Evolutionary conservation across 306 rosid species (phyloP), one percentile per base, ranked within the genome.

Genomic region (Quercus bicolor): DNA sequence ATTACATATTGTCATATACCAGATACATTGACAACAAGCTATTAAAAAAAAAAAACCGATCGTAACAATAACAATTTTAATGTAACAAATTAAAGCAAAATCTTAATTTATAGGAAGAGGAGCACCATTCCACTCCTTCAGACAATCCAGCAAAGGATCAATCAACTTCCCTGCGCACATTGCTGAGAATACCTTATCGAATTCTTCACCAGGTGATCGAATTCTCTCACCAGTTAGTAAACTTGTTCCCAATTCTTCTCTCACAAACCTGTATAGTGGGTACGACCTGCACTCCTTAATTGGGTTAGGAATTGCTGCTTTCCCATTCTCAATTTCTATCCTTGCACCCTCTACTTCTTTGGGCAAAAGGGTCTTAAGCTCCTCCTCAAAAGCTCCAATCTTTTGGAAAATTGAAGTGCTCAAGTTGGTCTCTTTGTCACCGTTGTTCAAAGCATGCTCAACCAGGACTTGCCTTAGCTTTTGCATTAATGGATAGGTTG

Each of bases 121-220:
- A 84, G 89, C 90, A 73, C 98, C 97, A 81, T 94, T 94, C 98
- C 98, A 94, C 24, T 85, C 92, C 78, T 89, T 86, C 57, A 94
- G 75, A 68, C 98, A 94, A 0, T 88, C 97, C 40, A 94, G 74
- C 81, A 92, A 51, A 1, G 98, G 97, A 51, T 94, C 93, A 75
- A 92, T 89, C 74, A 94, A 66, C 81, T 78, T 91, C 0, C 98
- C 97, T 55, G 76, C 84, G 74, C 89, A 87, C 70, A 94, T 80
- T 37, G 97, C 98, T 1, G 83, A 52, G 86, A 94, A 94, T 0
- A 94, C 94, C 81, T 87, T 92, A 9, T 94, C 98, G 82, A 76
- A 89, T 60, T 92, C 98, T 53, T 94, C 98, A 29, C 97, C 98
- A 2, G 98, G 98, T 4, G 98, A 92, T 74, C 20, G 83, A 0